phyloP scores from a whole-genome alignment of 768 basidiomycete species.

The Symmetrospora coprosmae region DNA sequence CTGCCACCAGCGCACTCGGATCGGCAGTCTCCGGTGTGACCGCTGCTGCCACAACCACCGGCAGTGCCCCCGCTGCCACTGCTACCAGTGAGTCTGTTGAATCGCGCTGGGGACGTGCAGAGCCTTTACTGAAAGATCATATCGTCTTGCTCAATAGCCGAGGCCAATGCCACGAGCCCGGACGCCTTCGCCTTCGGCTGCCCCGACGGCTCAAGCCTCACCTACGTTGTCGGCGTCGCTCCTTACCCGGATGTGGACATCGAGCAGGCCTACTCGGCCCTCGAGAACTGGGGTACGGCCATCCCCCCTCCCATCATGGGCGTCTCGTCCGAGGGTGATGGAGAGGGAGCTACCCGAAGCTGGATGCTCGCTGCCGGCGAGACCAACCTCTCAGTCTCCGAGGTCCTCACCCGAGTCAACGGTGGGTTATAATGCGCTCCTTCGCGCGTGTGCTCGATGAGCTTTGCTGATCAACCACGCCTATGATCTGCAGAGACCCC shows the following conservation, averaged over 20 bases:
- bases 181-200: slow-evolving; percentile 8
- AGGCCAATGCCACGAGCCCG: not conserved
- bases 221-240: slow-evolving; percentile 7
- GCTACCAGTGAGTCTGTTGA: too few species aligned
- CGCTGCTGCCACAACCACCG: too few species aligned
- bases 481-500: not conserved
- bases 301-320: slow-evolving; percentile 10
- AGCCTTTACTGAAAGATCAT: too few species aligned
- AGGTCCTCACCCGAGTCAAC: not conserved
- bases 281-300: slow-evolving; percentile 2
- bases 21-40: too few species aligned
- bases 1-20: too few species aligned
- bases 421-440: too few species aligned
- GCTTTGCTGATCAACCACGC: not conserved
- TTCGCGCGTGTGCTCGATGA: too few species aligned
- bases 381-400: not conserved
- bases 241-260: not conserved
- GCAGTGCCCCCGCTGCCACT: too few species aligned
- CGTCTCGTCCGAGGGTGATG: not conserved
- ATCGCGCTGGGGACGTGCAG: too few species aligned
- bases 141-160: not conserved
- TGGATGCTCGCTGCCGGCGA: too few species aligned
- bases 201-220: slow-evolving; percentile 3
- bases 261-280: not conserved
- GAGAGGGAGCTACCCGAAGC: slow-evolving; percentile 6